A percentile compares a stretch with the other conserved stretches of the same genome.
Conservation (phyloP, 345 rosid genomes). For the Pistacia integerrima region DNA sequence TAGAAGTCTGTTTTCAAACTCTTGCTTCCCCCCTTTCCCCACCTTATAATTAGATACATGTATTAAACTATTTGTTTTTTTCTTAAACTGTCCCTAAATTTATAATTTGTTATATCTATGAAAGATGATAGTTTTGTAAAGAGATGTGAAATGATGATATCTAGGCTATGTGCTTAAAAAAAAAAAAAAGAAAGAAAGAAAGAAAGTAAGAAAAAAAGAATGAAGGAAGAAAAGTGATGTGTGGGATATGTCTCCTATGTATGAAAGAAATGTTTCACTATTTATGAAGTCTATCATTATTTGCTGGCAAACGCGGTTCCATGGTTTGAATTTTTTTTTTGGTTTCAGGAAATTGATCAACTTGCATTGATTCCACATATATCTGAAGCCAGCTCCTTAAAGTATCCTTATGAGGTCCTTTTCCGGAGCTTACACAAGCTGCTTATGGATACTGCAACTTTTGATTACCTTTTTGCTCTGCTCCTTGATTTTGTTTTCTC, state of each 20-base stretch:
- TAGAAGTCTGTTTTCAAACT: too few relatives aligned
- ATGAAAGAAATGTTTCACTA: not conserved
- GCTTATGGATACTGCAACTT: slow-evolving; percentile 99
- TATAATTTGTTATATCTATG: not conserved
- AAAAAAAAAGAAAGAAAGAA: not conserved
- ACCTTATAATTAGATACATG: not conserved
- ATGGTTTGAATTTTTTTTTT: slow-evolving; percentile 6
- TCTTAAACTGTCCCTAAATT: not conserved
- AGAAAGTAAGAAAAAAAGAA: not conserved
- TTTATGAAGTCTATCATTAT: not conserved
- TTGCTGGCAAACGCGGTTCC: slow-evolving; percentile 12
- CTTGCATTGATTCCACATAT: slow-evolving; percentile 98
- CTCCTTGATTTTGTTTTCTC: slow-evolving; percentile 22
- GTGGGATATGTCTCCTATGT: not conserved
- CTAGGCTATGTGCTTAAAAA: not conserved
- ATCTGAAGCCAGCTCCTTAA: slow-evolving; percentile 93
- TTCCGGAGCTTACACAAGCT: slow-evolving; percentile 95
- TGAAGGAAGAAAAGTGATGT: not conserved
- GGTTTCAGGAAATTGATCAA: slow-evolving; percentile 84
- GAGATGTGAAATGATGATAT: not conserved
- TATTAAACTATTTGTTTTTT: not conserved
- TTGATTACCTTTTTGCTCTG: slow-evolving; percentile 64
- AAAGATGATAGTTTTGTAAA: not conserved
- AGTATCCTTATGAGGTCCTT: slow-evolving; percentile 97
- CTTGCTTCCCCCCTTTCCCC: not conserved